Conservation (phyloP, 2,329 filamentous ascomycete genomes). For the Xylariomycetidae sp. region DNA sequence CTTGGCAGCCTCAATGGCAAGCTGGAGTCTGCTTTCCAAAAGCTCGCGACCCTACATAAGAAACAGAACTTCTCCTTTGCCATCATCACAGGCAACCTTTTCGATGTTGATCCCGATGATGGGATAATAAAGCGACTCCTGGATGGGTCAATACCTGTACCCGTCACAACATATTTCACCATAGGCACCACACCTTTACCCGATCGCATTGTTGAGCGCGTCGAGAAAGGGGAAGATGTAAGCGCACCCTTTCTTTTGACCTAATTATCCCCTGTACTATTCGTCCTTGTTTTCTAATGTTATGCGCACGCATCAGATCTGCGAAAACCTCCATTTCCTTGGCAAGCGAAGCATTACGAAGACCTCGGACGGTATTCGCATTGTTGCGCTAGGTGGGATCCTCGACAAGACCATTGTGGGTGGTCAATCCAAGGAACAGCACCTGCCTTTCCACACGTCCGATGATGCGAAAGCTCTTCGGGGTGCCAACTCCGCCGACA, state of each 20-base stretch:
- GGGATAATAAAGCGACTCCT: conserved; percentile 61
- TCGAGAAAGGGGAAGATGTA: conserved; percentile 63
- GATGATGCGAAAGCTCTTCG: conserved; percentile 71
- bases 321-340: conserved; percentile 85
- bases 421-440: conserved; percentile 65
- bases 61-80: conserved; percentile 89
- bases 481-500: conserved; percentile 75
- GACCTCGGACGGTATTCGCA: conserved; percentile 81
- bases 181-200: conserved; percentile 73
- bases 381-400: conserved; percentile 78
- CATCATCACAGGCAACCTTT: conserved; percentile 80
- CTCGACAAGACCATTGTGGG: conserved; percentile 57
- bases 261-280: too few species aligned
- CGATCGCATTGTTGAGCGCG: conserved; percentile 61
- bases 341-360: conserved; percentile 84
- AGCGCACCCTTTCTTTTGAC: too few species aligned
- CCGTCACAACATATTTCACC: conserved; percentile 87
- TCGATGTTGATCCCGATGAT: conserved; percentile 57
- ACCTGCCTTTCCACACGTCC: conserved; percentile 71
- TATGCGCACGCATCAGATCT: too few species aligned
- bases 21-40: conserved; percentile 70
- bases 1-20: conserved; percentile 79
- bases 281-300: too few species aligned
- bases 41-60: conserved; percentile 72
- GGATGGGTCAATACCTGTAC: conserved; percentile 65